A percentile compares a stretch with the other conserved stretches of the same genome.
Conservation (phyloP, 768 basidiomycete species). For the Podaxis sp. region DNA sequence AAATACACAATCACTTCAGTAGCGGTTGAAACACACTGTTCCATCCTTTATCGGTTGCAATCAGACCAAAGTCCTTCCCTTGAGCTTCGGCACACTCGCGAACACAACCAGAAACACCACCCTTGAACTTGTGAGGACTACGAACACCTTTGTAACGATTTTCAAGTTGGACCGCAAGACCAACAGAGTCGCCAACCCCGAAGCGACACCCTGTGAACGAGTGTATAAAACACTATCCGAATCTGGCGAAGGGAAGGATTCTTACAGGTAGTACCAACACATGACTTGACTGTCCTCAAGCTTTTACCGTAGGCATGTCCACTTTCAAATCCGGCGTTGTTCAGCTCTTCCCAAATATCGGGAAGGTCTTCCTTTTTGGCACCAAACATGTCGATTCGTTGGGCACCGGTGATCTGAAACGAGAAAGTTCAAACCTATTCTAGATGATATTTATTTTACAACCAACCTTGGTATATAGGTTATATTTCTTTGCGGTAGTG, state of each 20-base stretch:
- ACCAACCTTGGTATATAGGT: conserved; percentile 53
- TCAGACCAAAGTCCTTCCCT: conserved; percentile 64
- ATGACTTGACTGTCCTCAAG: conserved; percentile 72
- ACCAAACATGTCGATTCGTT: conserved; percentile 70
- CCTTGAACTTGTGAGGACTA: conserved; percentile 72
- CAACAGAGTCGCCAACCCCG: conserved; percentile 72
- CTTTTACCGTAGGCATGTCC: conserved; percentile 73
- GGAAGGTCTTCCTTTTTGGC: conserved; percentile 67
- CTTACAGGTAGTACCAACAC: conserved; percentile 61
- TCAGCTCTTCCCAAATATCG: conserved; percentile 60
- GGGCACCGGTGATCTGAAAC: conserved; percentile 28
- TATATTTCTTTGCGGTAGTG: conserved; percentile 61
- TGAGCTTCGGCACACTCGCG: conserved; percentile 80
- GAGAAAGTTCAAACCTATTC: background rate
- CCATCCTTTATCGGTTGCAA: conserved; percentile 80
- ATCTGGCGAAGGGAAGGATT: background rate
- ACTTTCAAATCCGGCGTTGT: conserved; percentile 65
- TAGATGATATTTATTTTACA: background rate
- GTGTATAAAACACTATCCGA: background rate
- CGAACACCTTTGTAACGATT: conserved; percentile 68
- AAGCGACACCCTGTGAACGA: conserved; percentile 49
- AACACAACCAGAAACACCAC: conserved; percentile 70
- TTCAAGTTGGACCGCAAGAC: conserved; percentile 67
- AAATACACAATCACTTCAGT: background rate
- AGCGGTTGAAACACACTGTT: conserved; percentile 34